Base-by-base conservation (phyloP, 345 rosid species). In the Excoecaria cochinchinensis region DNA sequence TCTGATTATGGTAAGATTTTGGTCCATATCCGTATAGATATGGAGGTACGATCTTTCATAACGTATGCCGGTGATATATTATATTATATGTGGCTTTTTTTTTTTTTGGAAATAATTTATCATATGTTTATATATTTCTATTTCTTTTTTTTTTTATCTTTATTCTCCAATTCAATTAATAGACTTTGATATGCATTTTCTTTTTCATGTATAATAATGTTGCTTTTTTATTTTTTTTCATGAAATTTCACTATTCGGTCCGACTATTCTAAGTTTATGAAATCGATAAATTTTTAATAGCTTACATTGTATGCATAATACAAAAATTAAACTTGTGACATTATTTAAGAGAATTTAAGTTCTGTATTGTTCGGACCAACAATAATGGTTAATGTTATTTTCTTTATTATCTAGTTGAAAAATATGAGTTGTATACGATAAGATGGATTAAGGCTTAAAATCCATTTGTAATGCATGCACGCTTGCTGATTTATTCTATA, bases 21-120 rank as follows among this genome's bases (percentile, higher is more conserved):
- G 70, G 7, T 74, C 62, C 62, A 40, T 53, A 53, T 74, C 69
- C 16, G 16, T 10, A 17, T 10, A 73, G 68, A 63, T 62, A 15
- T 31, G 38, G 1, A 5, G 70, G 61, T 36, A 59, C 25, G 66
- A n/a, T 67, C 19, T 21, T 67, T 48, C 71, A 67, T 47, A 70
- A 55, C 21, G 38, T 53, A 10, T 55, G 61, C 62, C 19, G 74
- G 64, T 40, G 59, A 40, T 52, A n/a, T 52, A 69, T 16, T 51
- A 48, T 69, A 12, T 12, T 31, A 31, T 31, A 31, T 31, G 31
- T 31, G 1, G 31, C 1, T 31, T 31, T 31, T 31, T 31, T 31
- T 31, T 31, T 31, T 31, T n/a, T n/a, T n/a, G n/a, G n/a, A 31
- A 31, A 31, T 31, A 31, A 31, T 31, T 0, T 31, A 31, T 31